Evolutionary conservation across 441 rosid genomes (phyloP), one percentile per base, ranked within the genome.

Genomic region (Mallotus japonicus): DNA sequence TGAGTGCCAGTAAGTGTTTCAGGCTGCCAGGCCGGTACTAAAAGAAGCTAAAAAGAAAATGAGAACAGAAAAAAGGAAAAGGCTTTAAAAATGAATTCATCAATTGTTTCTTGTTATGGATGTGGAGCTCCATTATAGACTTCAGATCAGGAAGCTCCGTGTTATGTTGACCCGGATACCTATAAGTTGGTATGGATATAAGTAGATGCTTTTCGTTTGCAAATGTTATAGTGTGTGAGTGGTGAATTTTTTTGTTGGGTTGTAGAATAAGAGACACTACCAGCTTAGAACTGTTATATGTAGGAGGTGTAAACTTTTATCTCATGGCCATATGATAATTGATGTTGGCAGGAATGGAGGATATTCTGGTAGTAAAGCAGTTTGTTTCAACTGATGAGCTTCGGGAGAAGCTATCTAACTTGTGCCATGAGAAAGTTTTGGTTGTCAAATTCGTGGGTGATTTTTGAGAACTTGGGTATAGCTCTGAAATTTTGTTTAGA

Each of bases 301-400:
- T 82, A 85, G 96, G 76, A 88, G 99, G 80, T 95, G 99, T 59
- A 87, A 77, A 82, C 96, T 95, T 19, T 81, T 95, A 69, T 90
- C 98, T 70, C 99, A 95, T 80, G 99, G 99, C 64, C 98, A 88
- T 72, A 95, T 95, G 97, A 85, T 95, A 74, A 92, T 96, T 34
- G 97, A 97, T 70, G 99, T 95, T 14, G 99, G 98, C 80, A 98
- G 99, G 32, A 90, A 95, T 78, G 99, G 99, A 55, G 99, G 97
- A 5, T 95, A 95, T 81, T 44, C 98, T 49, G 95, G 99, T 62
- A 93, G 96, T 28, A 32, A 92, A 91, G 80, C 99, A 92, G 71
- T 95, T 95, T 71, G 92, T 92, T 70, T 76, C 87, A 0, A 98
- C 98, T n/a, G 95, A 95, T 61, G 87, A 92, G 80, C 97, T 95